A percentile compares a stretch with the other conserved stretches of the same genome.
phyloP scores from a whole-genome alignment of 2,329 filamentous ascomycete species.

The Stagonosporopsis vannaccii region DNA sequence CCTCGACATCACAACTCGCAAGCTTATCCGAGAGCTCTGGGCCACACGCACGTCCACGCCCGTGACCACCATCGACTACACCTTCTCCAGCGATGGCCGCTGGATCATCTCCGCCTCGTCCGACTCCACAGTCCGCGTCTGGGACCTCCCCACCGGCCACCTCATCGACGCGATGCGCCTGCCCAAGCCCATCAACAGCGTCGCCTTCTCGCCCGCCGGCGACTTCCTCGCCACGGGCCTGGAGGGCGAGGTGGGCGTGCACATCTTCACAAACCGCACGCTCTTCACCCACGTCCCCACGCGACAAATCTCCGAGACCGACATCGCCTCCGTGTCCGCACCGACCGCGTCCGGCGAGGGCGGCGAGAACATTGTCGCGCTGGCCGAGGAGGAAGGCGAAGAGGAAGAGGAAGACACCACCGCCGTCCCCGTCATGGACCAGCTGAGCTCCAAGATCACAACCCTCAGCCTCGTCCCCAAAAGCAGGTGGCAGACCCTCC shows the following conservation, averaged over 20 bases:
- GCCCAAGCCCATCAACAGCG: constrained; percentile 77
- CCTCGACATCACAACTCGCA: constrained; percentile 88
- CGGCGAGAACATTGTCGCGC: constrained; percentile 75
- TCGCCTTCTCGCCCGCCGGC: constrained; percentile 88
- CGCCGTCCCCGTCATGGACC: constrained; percentile 67
- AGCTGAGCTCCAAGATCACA: constrained; percentile 82
- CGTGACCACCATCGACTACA: constrained; percentile 50
- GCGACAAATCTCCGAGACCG: constrained; percentile 79
- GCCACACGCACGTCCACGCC: constrained; percentile 59
- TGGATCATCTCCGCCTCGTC: constrained; percentile 92
- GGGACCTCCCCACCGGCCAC: constrained; percentile 95
- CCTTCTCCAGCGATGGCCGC: constrained; percentile 88
- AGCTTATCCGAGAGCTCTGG: constrained; percentile 92
- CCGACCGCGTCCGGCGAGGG: constrained; percentile 86
- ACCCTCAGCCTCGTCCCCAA: constrained; percentile 90
- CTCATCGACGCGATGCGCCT: constrained; percentile 90
- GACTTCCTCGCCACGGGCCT: constrained; percentile 94
- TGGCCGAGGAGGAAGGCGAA: constrained; percentile 67
- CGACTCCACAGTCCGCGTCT: constrained; percentile 81
- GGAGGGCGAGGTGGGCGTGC: constrained; percentile 83
- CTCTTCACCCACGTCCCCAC: constrained; percentile 90
- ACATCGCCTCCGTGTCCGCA: constrained; percentile 69
- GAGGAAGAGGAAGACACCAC: constrained; percentile 55
- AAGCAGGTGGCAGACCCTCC: constrained; percentile 90
- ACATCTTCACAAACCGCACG: constrained; percentile 93